Percentiles rank a stretch among this genome's conserved stretches.
Conservation (phyloP, 108 stramenopile genomes). For the Chaetoceros muelleri region DNA sequence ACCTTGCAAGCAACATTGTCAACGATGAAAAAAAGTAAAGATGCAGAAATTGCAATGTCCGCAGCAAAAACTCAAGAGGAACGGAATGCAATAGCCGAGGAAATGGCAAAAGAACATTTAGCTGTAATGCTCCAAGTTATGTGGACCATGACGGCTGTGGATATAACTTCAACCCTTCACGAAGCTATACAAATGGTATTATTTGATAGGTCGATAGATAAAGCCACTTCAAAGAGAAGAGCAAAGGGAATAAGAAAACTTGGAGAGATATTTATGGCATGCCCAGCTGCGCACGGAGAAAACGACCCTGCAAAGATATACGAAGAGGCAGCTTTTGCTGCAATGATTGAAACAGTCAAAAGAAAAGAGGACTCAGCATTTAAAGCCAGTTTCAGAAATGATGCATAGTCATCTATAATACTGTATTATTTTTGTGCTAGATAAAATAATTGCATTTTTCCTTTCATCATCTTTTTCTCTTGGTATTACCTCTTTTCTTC, state of each 20-base stretch:
- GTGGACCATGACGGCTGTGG: constrained; percentile 73
- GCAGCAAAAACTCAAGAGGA: constrained; percentile 48
- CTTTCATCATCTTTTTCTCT: no score
- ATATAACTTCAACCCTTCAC: constrained; percentile 67
- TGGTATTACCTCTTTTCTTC: no score
- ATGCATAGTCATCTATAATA: no score
- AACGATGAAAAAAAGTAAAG: constrained; percentile 30
- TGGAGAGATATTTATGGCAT: constrained; percentile 54
- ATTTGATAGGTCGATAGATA: constrained; percentile 48
- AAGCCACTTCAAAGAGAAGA: constrained; percentile 38
- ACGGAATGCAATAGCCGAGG: constrained; percentile 20
- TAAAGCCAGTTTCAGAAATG: constrained; percentile 5
- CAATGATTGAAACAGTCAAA: constrained; percentile 71
- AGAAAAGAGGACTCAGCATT: constrained; percentile 54
- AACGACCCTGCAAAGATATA: constrained; percentile 44
- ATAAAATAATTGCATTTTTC: no score
- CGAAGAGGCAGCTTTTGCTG: constrained; percentile 71
- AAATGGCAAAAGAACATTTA: constrained; percentile 33
- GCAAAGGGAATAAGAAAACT: constrained; percentile 36
- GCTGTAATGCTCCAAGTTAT: constrained; percentile 36
- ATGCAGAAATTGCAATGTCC: constrained; percentile 37
- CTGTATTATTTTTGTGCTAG: no score
- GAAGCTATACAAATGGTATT: constrained; percentile 63
- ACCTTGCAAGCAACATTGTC: constrained; percentile 32
- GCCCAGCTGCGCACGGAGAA: constrained; percentile 24